Conservation (phyloP, 371 early-diverging fungal genomes). For the Syncephalis plumigaleata region DNA sequence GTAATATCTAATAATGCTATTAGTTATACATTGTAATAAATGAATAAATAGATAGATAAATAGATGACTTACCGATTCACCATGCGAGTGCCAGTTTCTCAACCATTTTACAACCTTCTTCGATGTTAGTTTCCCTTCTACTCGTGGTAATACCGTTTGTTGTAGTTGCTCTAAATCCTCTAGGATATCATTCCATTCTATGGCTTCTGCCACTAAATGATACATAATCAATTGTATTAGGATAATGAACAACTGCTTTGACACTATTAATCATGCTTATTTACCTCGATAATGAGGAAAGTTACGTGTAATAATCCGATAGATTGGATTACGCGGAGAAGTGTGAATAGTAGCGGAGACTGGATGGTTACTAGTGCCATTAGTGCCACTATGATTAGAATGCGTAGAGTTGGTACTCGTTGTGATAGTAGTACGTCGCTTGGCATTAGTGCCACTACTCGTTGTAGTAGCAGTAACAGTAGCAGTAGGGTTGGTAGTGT, state of each 20-base stretch:
- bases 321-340: not conserved
- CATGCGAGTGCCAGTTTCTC: not conserved
- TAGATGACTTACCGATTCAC: too few species aligned
- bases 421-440: too few species aligned
- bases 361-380: too few species aligned
- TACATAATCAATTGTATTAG: not conserved
- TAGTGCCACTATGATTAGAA: too few species aligned
- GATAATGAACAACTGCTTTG: not conserved
- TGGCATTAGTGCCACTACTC: too few species aligned
- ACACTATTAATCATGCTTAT: not conserved
- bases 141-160: not conserved
- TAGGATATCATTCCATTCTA: not conserved
- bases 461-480: too few species aligned
- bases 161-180: not conserved
- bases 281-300: constrained; percentile 1
- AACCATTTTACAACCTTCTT: not conserved
- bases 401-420: too few species aligned
- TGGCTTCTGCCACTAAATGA: not conserved
- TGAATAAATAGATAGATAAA: too few species aligned
- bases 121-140: not conserved
- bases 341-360: too few species aligned
- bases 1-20: too few species aligned
- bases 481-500: too few species aligned
- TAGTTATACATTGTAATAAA: too few species aligned
- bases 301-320: not conserved